phyloP scores from a whole-genome alignment of 371 early-diverging fungal genomes.

The Mortierella sp. region DNA sequence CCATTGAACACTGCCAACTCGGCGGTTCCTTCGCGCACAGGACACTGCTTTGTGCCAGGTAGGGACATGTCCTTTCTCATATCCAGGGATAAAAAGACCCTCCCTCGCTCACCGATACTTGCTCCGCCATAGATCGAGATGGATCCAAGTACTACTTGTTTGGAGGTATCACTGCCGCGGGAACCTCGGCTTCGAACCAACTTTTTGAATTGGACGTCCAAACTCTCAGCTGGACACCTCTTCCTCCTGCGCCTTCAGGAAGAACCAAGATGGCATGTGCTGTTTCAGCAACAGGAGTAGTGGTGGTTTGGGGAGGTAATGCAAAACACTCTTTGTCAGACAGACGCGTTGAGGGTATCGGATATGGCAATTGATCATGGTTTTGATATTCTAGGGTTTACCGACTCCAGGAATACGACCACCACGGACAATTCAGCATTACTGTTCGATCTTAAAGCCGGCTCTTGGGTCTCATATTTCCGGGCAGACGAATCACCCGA shows the following conservation, averaged over 20 bases:
- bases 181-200: neutral
- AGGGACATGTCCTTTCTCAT: neutral
- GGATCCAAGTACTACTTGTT: slow-evolving; percentile 16
- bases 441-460: too few relatives aligned
- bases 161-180: slow-evolving; percentile 10
- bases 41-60: slow-evolving; percentile 28
- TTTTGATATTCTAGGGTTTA: slow-evolving; percentile 1
- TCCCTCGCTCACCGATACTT: neutral
- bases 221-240: neutral
- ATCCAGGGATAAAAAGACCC: neutral
- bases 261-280: slow-evolving; percentile 24
- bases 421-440: too few relatives aligned
- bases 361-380: neutral
- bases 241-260: neutral
- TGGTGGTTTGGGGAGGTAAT: slow-evolving; percentile 37
- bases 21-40: neutral
- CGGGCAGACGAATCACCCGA: too few relatives aligned
- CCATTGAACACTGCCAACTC: neutral
- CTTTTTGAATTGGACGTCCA: neutral
- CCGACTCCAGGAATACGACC: too few relatives aligned
- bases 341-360: neutral
- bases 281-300: neutral
- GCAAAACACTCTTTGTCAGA: too few relatives aligned
- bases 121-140: slow-evolving; percentile 1
- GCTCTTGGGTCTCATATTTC: too few relatives aligned